Evolutionary conservation across 768 basidiomycete genomes (phyloP).

Genomic region (Collybia mongolica): DNA sequence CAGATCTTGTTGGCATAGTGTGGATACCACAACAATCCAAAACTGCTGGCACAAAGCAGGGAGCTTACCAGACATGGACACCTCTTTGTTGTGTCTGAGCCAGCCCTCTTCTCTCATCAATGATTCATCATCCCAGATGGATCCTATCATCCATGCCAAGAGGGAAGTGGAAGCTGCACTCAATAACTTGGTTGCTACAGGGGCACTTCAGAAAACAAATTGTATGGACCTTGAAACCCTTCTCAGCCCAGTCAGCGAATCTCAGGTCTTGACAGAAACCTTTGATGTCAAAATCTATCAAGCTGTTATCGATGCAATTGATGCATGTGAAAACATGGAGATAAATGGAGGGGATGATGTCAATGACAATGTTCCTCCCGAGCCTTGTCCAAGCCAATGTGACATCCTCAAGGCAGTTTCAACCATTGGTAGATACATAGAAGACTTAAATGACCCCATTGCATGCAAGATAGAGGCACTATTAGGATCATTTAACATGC

Average conservation of each 20-base stretch:
- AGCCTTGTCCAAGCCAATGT: constrained; percentile 12
- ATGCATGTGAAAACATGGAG: not conserved
- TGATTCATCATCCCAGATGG: not conserved
- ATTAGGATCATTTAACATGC: constrained; percentile 16
- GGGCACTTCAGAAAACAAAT: too few species aligned
- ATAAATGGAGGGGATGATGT: constrained; percentile 2
- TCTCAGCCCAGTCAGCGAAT: not conserved
- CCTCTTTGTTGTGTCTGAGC: not conserved
- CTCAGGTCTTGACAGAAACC: not conserved
- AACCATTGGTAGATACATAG: constrained; percentile 15
- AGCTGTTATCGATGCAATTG: not conserved
- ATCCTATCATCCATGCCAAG: not conserved
- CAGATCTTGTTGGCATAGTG: not conserved
- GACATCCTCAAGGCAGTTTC: constrained; percentile 17
- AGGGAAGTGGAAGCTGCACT: not conserved
- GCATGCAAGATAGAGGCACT: constrained; percentile 18
- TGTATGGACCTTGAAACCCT: not conserved
- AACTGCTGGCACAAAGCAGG: constrained; percentile 1
- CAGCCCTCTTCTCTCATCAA: not conserved
- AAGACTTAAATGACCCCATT: constrained; percentile 17
- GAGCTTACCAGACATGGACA: not conserved
- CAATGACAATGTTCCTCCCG: constrained; percentile 6
- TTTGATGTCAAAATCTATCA: not conserved
- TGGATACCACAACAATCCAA: not conserved
- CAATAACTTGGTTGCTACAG: too few species aligned